Evolutionary conservation across 371 early-diverging fungal genomes (phyloP).

Genomic region (Apophysomyces elegans): DNA sequence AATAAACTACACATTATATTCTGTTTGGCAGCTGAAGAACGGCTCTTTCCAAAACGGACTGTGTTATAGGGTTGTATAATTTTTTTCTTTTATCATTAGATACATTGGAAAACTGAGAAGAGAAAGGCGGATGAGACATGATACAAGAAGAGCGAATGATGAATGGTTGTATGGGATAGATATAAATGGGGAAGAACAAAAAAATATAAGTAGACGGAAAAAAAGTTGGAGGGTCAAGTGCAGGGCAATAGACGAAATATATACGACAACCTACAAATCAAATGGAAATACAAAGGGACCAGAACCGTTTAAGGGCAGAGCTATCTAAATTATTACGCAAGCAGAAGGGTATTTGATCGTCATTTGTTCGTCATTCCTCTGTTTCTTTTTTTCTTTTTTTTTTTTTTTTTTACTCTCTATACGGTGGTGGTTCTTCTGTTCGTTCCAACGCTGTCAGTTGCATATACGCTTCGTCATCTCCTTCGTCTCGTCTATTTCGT

Average conservation of each 20-base stretch:
- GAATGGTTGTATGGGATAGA: not conserved
- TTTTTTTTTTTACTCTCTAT: conserved; percentile 27
- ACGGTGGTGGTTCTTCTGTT: conserved; percentile 43
- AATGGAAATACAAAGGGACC: not conserved
- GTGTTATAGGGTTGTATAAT: not conserved
- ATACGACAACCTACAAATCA: not conserved
- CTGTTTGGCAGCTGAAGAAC: not conserved
- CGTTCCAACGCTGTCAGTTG: conserved; percentile 30
- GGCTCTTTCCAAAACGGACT: not conserved
- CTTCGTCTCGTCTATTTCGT: conserved; percentile 10
- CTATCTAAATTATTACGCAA: too few species aligned
- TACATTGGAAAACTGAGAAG: not conserved
- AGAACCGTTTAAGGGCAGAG: too few species aligned
- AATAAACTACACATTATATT: not conserved
- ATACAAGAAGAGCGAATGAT: not conserved
- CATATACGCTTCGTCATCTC: conserved; percentile 34
- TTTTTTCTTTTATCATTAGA: not conserved
- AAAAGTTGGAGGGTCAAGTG: not conserved
- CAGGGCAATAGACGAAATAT: not conserved
- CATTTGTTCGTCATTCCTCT: not conserved
- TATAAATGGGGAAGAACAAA: too few species aligned
- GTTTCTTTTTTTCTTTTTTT: not conserved
- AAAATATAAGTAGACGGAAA: not conserved
- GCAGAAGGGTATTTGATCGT: conserved; percentile 3
- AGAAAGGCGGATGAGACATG: conserved; percentile 1